Evolutionary conservation across 371 early-diverging fungal genomes (phyloP).

Genomic region (Mortierella sp.): DNA sequence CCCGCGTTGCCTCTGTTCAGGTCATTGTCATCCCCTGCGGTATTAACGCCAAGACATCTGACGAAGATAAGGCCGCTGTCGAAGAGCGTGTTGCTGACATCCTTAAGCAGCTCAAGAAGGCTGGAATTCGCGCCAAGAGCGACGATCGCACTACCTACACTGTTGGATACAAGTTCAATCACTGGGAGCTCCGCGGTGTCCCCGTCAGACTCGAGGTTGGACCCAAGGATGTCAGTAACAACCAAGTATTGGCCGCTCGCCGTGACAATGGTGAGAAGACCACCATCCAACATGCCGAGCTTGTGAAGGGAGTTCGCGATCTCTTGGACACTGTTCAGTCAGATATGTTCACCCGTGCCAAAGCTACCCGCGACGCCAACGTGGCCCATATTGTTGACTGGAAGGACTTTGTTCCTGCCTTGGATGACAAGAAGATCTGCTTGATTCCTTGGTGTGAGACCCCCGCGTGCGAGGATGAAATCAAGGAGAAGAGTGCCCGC

Average conservation of each 20-base stretch:
- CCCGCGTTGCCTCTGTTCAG: conserved; percentile 95
- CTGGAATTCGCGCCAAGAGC: conserved; percentile 89
- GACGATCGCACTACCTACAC: conserved; percentile 96
- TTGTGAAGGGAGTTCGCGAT: conserved; percentile 71
- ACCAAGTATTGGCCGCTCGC: conserved; percentile 87
- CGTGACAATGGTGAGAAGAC: conserved; percentile 88
- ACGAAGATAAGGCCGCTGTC: conserved; percentile 76
- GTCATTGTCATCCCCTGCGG: conserved; percentile 98
- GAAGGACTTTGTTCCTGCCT: conserved; percentile 93
- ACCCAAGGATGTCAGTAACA: conserved; percentile 93
- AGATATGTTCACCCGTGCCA: conserved; percentile 95
- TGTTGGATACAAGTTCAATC: conserved; percentile 99
- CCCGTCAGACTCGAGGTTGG: conserved; percentile 99
- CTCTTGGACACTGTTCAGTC: conserved; percentile 91
- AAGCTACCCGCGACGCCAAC: conserved; percentile 81
- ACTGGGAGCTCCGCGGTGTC: conserved; percentile 99
- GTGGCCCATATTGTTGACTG: conserved; percentile 85
- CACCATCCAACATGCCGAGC: conserved; percentile 72
- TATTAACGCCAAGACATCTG: conserved; percentile 88
- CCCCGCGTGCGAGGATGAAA: conserved; percentile 94
- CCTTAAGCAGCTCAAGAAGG: conserved; percentile 77
- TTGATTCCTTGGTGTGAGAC: conserved; percentile 98
- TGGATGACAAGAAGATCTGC: conserved; percentile 92
- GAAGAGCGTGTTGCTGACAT: conserved; percentile 79
- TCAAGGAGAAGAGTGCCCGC: conserved; percentile 94